A percentile compares a stretch with the other conserved stretches of the same genome.
phyloP scores from a whole-genome alignment of 768 basidiomycete species.

The Tulasnella sp. region DNA sequence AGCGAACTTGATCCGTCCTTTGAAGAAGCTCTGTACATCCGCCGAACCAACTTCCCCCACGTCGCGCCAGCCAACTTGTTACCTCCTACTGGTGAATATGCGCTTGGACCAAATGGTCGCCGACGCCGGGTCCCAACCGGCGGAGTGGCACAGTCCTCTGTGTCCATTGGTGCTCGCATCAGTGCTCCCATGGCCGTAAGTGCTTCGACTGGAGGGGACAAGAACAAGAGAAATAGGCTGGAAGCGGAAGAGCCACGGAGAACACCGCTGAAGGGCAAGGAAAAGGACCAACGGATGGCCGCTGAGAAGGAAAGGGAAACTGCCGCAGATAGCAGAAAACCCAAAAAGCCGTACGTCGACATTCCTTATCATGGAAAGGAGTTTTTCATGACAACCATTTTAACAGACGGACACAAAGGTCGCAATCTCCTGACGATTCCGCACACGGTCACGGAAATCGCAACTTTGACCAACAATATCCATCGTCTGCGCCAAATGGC shows the following conservation, averaged over 20 bases:
- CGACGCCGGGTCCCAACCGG: constrained; percentile 21
- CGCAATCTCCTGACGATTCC: constrained; percentile 14
- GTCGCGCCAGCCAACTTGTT: constrained; percentile 28
- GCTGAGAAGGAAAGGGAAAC: constrained; percentile 10
- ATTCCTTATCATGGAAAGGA: not conserved
- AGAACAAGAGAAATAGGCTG: constrained; percentile 20
- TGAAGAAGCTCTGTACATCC: constrained; percentile 18
- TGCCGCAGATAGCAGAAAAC: not conserved
- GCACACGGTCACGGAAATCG: not conserved
- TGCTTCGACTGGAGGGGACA: not conserved
- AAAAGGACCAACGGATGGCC: not conserved
- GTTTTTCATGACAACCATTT: not conserved
- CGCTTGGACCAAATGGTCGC: constrained; percentile 13
- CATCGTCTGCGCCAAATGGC: not conserved
- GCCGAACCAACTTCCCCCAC: constrained; percentile 28
- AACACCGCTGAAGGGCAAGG: constrained; percentile 23
- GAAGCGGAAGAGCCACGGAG: constrained; percentile 25
- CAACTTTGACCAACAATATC: not conserved
- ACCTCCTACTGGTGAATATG: constrained; percentile 22
- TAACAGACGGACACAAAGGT: constrained; percentile 14
- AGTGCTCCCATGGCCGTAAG: constrained; percentile 14
- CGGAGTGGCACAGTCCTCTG: not conserved
- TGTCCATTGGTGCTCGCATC: constrained; percentile 4
- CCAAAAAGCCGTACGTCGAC: constrained; percentile 19
- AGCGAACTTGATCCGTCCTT: constrained; percentile 12